Percentiles rank a stretch among this genome's conserved stretches.
Conservation (phyloP, 768 basidiomycete genomes). For the Calocera viscosa region DNA sequence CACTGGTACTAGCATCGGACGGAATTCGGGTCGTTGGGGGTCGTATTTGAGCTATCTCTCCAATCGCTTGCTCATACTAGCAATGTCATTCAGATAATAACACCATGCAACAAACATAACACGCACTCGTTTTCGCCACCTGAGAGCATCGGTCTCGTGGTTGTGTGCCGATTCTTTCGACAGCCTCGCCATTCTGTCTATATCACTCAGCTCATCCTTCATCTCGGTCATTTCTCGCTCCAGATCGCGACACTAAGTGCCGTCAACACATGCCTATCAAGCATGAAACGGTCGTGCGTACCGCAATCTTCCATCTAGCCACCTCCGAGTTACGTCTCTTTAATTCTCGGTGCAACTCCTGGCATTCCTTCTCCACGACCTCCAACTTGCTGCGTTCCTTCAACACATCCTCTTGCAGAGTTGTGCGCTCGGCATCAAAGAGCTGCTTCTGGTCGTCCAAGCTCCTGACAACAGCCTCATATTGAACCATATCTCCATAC, state of each 20-base stretch:
- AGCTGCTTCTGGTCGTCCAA: constrained; percentile 3
- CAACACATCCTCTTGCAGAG: not conserved
- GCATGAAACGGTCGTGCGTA: not conserved
- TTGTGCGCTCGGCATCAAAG: not conserved
- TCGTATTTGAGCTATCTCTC: not conserved
- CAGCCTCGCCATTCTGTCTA: not conserved
- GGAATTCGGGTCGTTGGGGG: not conserved
- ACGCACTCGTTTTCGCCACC: constrained; percentile 5
- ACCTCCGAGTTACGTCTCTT: constrained; percentile 4
- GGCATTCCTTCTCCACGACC: not conserved
- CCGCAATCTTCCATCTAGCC: not conserved
- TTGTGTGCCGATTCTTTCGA: not conserved
- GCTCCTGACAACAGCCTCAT: not conserved
- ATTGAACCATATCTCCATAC: constrained; percentile 5
- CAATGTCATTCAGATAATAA: not conserved
- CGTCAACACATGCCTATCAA: not conserved
- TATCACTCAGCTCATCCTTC: not conserved
- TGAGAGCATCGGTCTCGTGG: not conserved
- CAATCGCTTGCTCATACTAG: not conserved
- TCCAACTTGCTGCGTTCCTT: not conserved
- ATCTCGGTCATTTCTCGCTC: not conserved
- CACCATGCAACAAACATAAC: not conserved
- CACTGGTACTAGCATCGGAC: not conserved
- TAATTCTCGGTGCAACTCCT: not conserved
- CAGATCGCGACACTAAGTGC: not conserved